phyloP scores from a whole-genome alignment of 2,329 filamentous ascomycete species.

The Talaromyces sp. region DNA sequence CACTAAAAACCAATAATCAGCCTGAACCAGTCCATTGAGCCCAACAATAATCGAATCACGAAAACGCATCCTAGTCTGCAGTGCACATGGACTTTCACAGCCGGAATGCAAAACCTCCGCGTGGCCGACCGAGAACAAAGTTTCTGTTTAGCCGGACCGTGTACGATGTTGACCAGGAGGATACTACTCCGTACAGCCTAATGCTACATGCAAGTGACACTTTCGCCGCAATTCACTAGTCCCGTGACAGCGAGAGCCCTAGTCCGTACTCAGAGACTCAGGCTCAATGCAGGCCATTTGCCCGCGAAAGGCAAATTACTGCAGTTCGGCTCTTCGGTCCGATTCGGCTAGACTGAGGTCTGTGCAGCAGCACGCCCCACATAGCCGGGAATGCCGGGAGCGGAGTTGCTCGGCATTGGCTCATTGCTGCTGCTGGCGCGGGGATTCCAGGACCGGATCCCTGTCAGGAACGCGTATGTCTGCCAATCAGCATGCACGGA shows the following conservation, averaged over 20 bases:
- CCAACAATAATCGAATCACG: not conserved
- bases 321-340: not conserved
- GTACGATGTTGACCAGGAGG: not conserved
- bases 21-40: not conserved
- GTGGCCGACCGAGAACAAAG: not conserved
- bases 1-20: not conserved
- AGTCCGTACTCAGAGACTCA: not conserved
- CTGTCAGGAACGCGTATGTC: not conserved
- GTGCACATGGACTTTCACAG: not conserved
- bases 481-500: not conserved
- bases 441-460: not conserved
- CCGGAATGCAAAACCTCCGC: not conserved
- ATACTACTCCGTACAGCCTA: not conserved
- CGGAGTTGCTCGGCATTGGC: not conserved
- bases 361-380: not conserved
- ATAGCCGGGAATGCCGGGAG: not conserved
- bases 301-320: no score
- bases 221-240: no score
- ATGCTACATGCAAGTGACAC: not conserved
- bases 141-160: not conserved
- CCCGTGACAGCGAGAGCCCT: not conserved
- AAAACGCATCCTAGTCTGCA: not conserved
- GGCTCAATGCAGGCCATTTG: not conserved
- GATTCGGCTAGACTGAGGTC: not conserved
- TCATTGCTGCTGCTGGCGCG: no score